Percentiles rank a stretch among this genome's conserved stretches.
Conservation (phyloP, 495 filamentous ascomycete species). For the Aspergillus saccharolyticus region DNA sequence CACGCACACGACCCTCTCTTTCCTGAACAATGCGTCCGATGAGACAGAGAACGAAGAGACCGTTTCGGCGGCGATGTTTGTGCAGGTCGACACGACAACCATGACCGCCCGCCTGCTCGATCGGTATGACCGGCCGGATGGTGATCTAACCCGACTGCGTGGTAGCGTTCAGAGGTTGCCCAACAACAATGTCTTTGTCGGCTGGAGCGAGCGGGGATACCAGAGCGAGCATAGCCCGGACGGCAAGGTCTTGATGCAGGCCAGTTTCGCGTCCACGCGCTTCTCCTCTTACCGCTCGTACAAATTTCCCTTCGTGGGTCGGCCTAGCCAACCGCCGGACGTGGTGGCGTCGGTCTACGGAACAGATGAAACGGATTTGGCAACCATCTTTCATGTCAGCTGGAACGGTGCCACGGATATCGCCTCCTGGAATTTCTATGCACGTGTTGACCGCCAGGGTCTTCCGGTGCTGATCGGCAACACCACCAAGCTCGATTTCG, state of each 20-base stretch:
- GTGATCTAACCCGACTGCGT: conserved; percentile 51
- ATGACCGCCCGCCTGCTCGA: conserved; percentile 41
- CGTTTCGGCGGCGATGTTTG: conserved; percentile 48
- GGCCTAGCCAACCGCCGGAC: conserved; percentile 30
- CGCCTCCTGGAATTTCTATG: conserved; percentile 37
- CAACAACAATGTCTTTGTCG: conserved; percentile 50
- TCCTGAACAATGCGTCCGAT: conserved; percentile 53
- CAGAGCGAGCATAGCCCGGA: conserved; percentile 52
- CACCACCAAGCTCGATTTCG: conserved; percentile 36
- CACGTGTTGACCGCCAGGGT: conserved; percentile 22
- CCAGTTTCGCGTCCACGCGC: conserved; percentile 30
- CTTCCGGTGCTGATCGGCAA: conserved; percentile 29
- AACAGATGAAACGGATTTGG: conserved; percentile 27
- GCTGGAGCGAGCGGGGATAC: conserved; percentile 55
- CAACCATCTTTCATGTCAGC: conserved; percentile 40
- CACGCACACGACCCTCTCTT: conserved; percentile 46
- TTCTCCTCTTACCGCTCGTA: conserved; percentile 41
- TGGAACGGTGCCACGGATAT: conserved; percentile 49
- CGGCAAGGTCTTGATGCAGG: conserved; percentile 48
- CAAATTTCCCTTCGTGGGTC: conserved; percentile 36
- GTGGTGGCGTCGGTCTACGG: conserved; percentile 36
- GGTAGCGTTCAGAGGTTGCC: conserved; percentile 54
- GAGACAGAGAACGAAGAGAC: conserved; percentile 34
- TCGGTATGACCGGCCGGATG: conserved; percentile 44
- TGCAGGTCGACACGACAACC: conserved; percentile 45